Percentiles rank a stretch among this genome's conserved stretches.
These are phyloP conservation scores for Solanum hybrid DNA, from an alignment of 305 asterid species.

Conservation along the genomic window DNA sequence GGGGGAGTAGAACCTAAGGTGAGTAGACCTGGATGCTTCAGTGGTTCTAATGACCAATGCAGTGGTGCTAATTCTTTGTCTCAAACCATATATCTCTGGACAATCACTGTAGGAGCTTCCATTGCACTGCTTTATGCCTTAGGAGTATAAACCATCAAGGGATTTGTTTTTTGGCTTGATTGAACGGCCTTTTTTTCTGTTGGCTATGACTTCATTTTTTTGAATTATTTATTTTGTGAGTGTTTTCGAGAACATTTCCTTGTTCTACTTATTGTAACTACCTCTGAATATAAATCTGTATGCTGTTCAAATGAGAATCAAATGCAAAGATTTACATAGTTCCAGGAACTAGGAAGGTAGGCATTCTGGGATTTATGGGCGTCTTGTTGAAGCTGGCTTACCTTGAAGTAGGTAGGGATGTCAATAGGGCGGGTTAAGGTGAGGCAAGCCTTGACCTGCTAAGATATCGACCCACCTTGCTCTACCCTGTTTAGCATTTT, in stretches of 20 bases:
- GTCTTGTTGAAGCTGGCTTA: not conserved
- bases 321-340: not conserved
- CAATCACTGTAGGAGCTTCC: constrained; percentile 27
- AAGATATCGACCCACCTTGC: not conserved
- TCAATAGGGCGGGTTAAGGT: not conserved
- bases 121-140: constrained; percentile 24
- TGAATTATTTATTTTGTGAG: not conserved
- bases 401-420: not conserved
- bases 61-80: constrained; percentile 21
- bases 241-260: not conserved
- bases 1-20: constrained; percentile 52
- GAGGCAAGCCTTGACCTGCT: not conserved
- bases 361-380: not conserved
- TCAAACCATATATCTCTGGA: constrained; percentile 15
- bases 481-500: not conserved
- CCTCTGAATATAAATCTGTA: not conserved
- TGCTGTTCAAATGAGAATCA: not conserved
- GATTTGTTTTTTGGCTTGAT: constrained; percentile 4
- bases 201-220: not conserved
- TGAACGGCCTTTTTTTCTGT: constrained; percentile 10
- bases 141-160: constrained; percentile 14
- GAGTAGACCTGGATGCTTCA: constrained; percentile 73
- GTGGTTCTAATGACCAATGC: constrained; percentile 68
- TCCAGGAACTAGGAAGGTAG: not conserved
- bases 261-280: not conserved